Conservation (phyloP, 169 alveolate genomes). For the Perkinsus chesapeaki region DNA sequence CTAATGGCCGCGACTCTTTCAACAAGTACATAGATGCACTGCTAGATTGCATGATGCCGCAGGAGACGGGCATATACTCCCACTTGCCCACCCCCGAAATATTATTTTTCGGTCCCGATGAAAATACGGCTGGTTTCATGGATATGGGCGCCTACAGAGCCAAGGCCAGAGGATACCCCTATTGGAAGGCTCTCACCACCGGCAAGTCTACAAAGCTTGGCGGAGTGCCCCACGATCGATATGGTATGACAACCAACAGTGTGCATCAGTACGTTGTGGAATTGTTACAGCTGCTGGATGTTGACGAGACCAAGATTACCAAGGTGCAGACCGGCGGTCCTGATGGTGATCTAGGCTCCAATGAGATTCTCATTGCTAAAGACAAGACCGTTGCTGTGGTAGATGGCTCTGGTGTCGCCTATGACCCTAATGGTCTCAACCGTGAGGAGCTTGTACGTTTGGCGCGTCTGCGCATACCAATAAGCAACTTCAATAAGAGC, state of each 20-base stretch:
- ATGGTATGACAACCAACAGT: conserved; percentile 72
- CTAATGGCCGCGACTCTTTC: conserved; percentile 33
- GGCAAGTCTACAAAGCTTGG: conserved; percentile 69
- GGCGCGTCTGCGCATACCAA: conserved; percentile 38
- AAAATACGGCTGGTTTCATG: conserved; percentile 58
- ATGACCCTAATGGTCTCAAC: conserved; percentile 67
- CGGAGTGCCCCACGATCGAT: conserved; percentile 76
- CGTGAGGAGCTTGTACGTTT: conserved; percentile 52
- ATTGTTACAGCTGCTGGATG: conserved; percentile 39
- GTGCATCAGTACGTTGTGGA: conserved; percentile 30
- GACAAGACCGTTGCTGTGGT: conserved; percentile 62
- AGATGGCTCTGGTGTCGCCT: conserved; percentile 71
- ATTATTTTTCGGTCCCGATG: conserved; percentile 19
- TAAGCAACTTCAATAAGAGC: conserved; percentile 12
- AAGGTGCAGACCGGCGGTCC: conserved; percentile 77
- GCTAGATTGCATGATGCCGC: conserved; percentile 38
- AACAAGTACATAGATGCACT: conserved; percentile 50
- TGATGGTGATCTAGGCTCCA: conserved; percentile 78
- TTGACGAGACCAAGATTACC: conserved; percentile 56
- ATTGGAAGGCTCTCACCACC: conserved; percentile 71
- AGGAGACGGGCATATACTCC: conserved; percentile 14
- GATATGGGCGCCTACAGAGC: conserved; percentile 73
- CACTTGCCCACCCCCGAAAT: conserved; percentile 15
- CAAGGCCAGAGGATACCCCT: conserved; percentile 30
- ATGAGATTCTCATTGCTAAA: conserved; percentile 60